Conservation (phyloP, 345 rosid species). For the Kernera saxatilis region DNA sequence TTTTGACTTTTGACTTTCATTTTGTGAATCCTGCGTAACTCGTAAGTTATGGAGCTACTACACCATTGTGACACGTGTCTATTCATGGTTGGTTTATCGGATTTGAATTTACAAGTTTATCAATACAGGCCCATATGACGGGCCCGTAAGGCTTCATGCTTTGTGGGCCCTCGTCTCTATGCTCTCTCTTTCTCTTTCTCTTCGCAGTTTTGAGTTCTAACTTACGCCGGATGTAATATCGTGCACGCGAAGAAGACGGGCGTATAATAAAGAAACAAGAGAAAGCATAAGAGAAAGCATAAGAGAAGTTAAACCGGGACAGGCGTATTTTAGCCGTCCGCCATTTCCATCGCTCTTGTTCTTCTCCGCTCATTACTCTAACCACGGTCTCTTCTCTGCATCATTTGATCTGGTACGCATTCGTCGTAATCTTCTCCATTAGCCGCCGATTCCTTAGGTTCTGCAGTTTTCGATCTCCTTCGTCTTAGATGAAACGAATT, state of each 20-base stretch:
- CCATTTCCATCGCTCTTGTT: constrained; percentile 28
- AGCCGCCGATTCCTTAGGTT: neutral
- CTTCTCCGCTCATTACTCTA: constrained; percentile 14
- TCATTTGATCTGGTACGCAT: constrained; percentile 21
- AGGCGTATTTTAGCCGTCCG: constrained; percentile 33
- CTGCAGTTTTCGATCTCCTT: neutral
- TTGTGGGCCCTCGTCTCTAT: constrained; percentile 5
- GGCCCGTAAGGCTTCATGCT: neutral
- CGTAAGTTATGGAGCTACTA: neutral
- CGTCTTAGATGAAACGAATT: neutral
- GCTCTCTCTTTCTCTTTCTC: neutral
- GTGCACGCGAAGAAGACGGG: constrained; percentile 29
- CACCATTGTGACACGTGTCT: neutral
- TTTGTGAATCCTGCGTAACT: neutral
- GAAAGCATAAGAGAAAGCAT: neutral
- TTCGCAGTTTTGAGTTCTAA: neutral
- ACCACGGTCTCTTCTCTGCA: constrained; percentile 4
- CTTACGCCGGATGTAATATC: constrained; percentile 16
- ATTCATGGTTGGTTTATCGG: neutral
- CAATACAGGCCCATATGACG: neutral
- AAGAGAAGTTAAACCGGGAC: constrained; percentile 8
- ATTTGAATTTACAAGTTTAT: neutral
- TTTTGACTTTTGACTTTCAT: neutral
- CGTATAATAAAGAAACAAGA: neutral
- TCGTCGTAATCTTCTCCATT: neutral